Evolutionary conservation across 192 early-diverging fungal genomes (phyloP).

Genomic region (Coemansia sp.): DNA sequence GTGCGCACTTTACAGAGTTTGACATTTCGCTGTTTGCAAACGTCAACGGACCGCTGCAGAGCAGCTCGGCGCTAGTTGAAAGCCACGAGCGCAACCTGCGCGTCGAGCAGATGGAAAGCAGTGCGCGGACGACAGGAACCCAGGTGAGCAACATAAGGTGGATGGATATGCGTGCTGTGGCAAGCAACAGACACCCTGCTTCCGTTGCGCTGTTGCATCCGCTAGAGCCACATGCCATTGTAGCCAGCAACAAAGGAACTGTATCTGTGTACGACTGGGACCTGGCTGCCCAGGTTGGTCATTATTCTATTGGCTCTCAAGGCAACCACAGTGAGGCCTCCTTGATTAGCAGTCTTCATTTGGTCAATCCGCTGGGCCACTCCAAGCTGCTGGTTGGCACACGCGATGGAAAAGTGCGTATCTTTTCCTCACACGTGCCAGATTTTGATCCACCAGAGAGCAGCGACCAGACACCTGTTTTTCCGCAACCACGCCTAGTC

Average conservation of each 20-base stretch:
- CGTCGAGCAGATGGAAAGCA: constrained; percentile 29
- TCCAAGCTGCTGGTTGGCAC: constrained; percentile 68
- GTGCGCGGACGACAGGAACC: constrained; percentile 23
- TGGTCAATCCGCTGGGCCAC: constrained; percentile 90
- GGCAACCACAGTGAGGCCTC: neutral
- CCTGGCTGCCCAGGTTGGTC: constrained; percentile 34
- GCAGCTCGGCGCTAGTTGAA: constrained; percentile 46
- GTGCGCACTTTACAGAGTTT: constrained; percentile 52
- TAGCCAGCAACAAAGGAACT: constrained; percentile 68
- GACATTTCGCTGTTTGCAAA: constrained; percentile 52
- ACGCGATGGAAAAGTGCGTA: constrained; percentile 46
- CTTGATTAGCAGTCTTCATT: constrained; percentile 71
- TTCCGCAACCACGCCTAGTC: constrained; percentile 42
- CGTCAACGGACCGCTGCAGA: constrained; percentile 42
- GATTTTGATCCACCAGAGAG: constrained; percentile 29
- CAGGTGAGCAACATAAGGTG: constrained; percentile 31
- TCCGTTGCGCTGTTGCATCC: constrained; percentile 67
- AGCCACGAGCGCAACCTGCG: constrained; percentile 40
- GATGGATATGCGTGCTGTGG: constrained; percentile 41
- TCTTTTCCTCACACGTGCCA: constrained; percentile 51
- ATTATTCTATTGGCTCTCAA: constrained; percentile 19
- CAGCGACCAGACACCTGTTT: constrained; percentile 18
- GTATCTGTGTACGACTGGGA: constrained; percentile 55
- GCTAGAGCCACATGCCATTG: constrained; percentile 81
- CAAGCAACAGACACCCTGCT: constrained; percentile 5